Evolutionary conservation across 495 filamentous ascomycete genomes (phyloP), one percentile per base, ranked within the genome.

Genomic region (Terfezia boudieri): DNA sequence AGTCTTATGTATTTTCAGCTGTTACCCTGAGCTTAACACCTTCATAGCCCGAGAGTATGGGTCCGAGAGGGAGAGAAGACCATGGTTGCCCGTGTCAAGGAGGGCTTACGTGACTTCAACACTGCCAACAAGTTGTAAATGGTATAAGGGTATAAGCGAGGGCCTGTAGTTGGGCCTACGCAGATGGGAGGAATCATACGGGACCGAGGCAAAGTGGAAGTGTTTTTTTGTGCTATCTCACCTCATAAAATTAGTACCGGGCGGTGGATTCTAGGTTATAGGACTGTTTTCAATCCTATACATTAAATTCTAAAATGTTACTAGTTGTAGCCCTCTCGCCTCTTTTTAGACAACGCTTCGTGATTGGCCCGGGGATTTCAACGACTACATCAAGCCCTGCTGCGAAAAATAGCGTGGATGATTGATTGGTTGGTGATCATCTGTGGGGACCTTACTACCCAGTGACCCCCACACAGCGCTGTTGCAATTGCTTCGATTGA

Each of bases 51-150:
- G 20, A 67, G 72, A 52, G 80, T 84, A 60, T 85, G 82, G 83
- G 82, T 96, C 50, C 83, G 89, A 57, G 86, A 92, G 73, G 89
- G 89, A 63, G 89, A 96, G 78, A 90, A 94, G 80, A 90, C 82
- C 64, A 96, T 95, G 89, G 78, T 74, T 60, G 73, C 75, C 59
- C 81, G 89, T 64, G 79, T 94, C 48, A 68, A 76, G 67, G 79
- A 81, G 64, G 86, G 79, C 37, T 78, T 99, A 53, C 72, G 79
- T 58, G 90, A 94, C 71, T 98, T 98, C 79, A 87, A 89, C 71
- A 80, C 87, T 58, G 76, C 86, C 61, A 76, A 76, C 64, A 77
- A 89, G 71, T 70, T 95, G 68, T 96, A 86, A 84, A 66, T 26
- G 26, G n/a, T 14, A 23, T 51, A 32, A 20, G 16, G n/a, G 14